Evolutionary conservation across 495 filamentous ascomycete genomes (phyloP).

Genomic region (Sporormia fimetaria): DNA sequence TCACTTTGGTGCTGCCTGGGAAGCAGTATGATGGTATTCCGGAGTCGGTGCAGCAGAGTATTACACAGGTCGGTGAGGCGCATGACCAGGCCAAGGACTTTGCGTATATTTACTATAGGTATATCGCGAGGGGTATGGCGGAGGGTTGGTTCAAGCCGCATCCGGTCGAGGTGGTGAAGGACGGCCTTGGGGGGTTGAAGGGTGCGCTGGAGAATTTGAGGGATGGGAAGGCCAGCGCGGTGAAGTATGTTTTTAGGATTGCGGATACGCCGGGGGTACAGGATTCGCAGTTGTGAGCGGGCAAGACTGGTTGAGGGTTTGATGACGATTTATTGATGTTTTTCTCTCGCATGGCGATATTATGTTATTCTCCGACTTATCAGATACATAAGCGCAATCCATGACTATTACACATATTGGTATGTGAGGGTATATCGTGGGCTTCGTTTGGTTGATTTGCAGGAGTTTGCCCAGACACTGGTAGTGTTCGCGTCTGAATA

Average conservation of each 20-base stretch:
- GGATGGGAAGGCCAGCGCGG: slow-evolving; percentile 51
- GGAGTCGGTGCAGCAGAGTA: slow-evolving; percentile 16
- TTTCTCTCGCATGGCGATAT: no score
- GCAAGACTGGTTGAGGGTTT: not conserved
- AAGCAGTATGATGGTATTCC: slow-evolving; percentile 27
- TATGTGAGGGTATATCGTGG: no score
- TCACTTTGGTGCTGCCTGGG: slow-evolving; percentile 45
- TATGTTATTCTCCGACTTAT: no score
- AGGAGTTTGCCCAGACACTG: no score
- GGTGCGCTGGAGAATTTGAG: slow-evolving; percentile 44
- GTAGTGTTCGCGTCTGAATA: no score
- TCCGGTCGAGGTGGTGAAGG: slow-evolving; percentile 47
- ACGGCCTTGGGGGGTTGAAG: slow-evolving; percentile 46
- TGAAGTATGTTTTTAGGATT: slow-evolving; percentile 61
- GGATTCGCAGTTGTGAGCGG: not conserved
- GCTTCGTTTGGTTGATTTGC: no score
- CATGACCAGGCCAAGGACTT: slow-evolving; percentile 45
- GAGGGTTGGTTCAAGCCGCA: slow-evolving; percentile 54
- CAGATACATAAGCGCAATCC: no score
- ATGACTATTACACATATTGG: no score
- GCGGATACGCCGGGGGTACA: slow-evolving; percentile 42
- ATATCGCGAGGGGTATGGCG: slow-evolving; percentile 41
- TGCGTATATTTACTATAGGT: slow-evolving; percentile 44
- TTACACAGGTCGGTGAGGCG: slow-evolving; percentile 40
- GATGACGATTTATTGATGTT: no score